Conservation (phyloP, 192 early-diverging fungal genomes). For the Coemansia interrupta region DNA sequence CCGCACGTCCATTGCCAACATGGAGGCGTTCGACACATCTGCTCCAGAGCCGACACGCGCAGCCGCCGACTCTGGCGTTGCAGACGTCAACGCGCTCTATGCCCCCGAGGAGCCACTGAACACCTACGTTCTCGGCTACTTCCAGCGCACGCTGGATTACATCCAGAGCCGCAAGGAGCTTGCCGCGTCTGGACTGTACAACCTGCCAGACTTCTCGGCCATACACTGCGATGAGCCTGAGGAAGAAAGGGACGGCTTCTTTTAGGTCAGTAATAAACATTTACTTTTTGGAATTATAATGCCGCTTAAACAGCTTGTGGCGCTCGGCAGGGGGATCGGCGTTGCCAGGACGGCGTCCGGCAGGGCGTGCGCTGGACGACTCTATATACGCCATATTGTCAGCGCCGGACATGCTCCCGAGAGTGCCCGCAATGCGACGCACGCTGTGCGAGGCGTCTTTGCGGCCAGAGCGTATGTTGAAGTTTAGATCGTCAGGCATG, state of each 20-base stretch:
- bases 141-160: conserved; percentile 65
- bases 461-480: conserved; percentile 42
- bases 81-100: conserved; percentile 62
- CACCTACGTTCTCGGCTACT: conserved; percentile 68
- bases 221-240: conserved; percentile 44
- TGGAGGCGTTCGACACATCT: conserved; percentile 68
- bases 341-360: conserved; percentile 35
- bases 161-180: conserved; percentile 55
- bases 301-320: conserved; percentile 67
- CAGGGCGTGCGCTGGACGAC: conserved; percentile 28
- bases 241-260: conserved; percentile 5
- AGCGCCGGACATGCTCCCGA: conserved; percentile 82
- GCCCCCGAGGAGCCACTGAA: conserved; percentile 60
- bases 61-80: conserved; percentile 37
- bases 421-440: conserved; percentile 58
- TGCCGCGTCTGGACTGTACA: conserved; percentile 35
- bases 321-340: conserved; percentile 54
- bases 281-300: conserved; percentile 54
- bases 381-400: conserved; percentile 96
- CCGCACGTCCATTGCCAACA: conserved; percentile 66
- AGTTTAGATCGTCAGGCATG: conserved; percentile 59
- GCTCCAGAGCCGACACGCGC: conserved; percentile 53
- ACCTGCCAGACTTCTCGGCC: conserved; percentile 48
- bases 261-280: neutral
- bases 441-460: conserved; percentile 43